Conservation (phyloP, 179 eudicot species). For the Kewa caespitosa region DNA sequence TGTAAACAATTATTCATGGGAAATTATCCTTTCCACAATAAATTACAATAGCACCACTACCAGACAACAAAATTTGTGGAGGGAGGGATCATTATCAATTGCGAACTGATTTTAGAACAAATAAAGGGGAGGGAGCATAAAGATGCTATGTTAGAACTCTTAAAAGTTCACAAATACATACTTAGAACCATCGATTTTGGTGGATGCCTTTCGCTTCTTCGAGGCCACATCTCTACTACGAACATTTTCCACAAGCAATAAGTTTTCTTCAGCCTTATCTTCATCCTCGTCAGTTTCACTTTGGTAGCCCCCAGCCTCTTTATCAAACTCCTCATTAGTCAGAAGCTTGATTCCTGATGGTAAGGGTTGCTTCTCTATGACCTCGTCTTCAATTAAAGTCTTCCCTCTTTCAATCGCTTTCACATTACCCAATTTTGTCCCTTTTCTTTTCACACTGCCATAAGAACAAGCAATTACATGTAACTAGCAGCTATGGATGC, state of each 20-base stretch:
- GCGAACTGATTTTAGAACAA: background rate
- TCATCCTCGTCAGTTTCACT: conserved; percentile 46
- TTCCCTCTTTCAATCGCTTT: conserved; percentile 31
- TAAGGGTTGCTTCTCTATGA: conserved; percentile 45
- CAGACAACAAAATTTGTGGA: background rate
- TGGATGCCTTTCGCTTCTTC: conserved; percentile 75
- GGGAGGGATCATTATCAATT: background rate
- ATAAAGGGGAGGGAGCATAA: background rate
- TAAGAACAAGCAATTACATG: conserved; percentile 10
- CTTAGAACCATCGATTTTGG: conserved; percentile 47
- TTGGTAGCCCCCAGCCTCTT: conserved; percentile 51
- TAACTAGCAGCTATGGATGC: background rate
- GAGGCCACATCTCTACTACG: conserved; percentile 28
- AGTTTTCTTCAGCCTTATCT: conserved; percentile 29
- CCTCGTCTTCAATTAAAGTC: conserved; percentile 29
- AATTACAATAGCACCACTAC: background rate
- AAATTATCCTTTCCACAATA: background rate
- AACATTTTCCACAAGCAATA: conserved; percentile 35
- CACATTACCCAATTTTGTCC: conserved; percentile 15
- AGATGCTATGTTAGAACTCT: background rate
- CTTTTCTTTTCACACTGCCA: conserved; percentile 61
- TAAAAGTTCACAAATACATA: conserved; percentile 29
- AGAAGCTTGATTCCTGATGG: conserved; percentile 46
- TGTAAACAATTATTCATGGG: background rate
- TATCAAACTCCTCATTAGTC: conserved; percentile 58